phyloP scores from a whole-genome alignment of 805 yeast species.

The Candida sakaeoensis region DNA sequence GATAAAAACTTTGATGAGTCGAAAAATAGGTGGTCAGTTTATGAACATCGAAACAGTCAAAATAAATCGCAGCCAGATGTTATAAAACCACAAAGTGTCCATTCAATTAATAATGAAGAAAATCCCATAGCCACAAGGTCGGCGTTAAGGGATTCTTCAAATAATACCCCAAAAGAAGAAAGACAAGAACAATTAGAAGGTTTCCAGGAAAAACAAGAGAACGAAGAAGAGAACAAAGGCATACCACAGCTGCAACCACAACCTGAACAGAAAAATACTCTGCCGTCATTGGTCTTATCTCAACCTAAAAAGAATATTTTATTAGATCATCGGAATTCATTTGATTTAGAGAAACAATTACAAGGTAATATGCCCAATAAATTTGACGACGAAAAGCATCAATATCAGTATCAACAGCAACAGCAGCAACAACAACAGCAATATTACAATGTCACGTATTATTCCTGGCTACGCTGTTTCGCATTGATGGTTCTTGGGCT shows the following conservation, averaged over 20 bases:
- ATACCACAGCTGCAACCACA: too few species aligned
- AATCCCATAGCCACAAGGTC: constrained; percentile 1
- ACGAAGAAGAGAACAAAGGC: too few species aligned
- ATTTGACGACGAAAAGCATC: constrained; percentile 1
- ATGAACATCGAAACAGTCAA: constrained; percentile 14
- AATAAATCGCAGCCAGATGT: neutral
- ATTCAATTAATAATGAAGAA: neutral
- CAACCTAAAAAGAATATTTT: constrained; percentile 5
- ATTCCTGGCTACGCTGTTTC: constrained; percentile 18
- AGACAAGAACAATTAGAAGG: neutral
- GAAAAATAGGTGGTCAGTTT: constrained; percentile 23
- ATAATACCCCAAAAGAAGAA: neutral
- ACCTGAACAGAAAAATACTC: too few species aligned
- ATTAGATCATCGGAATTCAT: neutral
- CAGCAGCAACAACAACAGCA: too few species aligned
- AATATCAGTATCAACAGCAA: too few species aligned
- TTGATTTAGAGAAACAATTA: constrained; percentile 4
- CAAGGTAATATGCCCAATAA: neutral
- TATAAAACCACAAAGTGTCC: constrained; percentile 1
- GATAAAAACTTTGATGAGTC: constrained; percentile 23
- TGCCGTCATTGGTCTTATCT: constrained; percentile 5
- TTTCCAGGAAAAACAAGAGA: too few species aligned
- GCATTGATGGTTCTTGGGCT: constrained; percentile 30
- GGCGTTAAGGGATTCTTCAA: constrained; percentile 1
- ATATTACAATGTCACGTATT: constrained; percentile 4